phyloP scores from a whole-genome alignment of 2,329 filamentous ascomycete genomes.

The Emmonsiellopsis sp. region DNA sequence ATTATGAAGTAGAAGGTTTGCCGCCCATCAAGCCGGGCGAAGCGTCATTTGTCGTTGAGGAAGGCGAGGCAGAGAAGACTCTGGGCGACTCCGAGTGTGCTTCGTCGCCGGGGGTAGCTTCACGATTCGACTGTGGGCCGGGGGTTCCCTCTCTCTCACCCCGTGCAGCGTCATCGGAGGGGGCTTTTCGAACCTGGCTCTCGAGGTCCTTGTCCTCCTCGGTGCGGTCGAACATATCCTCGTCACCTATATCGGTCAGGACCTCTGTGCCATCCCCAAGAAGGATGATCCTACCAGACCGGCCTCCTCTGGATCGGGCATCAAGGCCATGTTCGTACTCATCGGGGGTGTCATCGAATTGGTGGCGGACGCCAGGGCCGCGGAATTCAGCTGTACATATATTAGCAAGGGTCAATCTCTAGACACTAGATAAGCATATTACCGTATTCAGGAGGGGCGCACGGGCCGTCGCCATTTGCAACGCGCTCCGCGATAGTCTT shows the following conservation, averaged over 20 bases:
- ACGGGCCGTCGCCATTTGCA: constrained; percentile 92
- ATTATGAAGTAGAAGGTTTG: not conserved
- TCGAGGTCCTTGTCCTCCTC: constrained; percentile 77
- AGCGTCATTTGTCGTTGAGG: constrained; percentile 28
- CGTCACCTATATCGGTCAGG: constrained; percentile 77
- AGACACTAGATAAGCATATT: constrained; percentile 50
- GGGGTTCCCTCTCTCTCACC: constrained; percentile 44
- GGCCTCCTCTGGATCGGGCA: constrained; percentile 54
- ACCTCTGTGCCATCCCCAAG: constrained; percentile 93
- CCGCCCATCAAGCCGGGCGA: not conserved
- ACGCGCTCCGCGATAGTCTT: constrained; percentile 89
- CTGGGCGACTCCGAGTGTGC: not conserved
- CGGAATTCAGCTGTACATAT: constrained; percentile 65
- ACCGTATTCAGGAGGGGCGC: constrained; percentile 98
- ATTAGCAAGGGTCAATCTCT: not conserved
- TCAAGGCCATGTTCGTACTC: constrained; percentile 45
- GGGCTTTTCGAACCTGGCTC: constrained; percentile 65
- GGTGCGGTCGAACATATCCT: constrained; percentile 89
- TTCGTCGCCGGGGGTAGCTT: constrained; percentile 10
- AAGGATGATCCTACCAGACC: constrained; percentile 78
- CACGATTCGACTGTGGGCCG: constrained; percentile 35
- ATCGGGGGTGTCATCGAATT: constrained; percentile 66
- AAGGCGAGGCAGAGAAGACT: constrained; percentile 27
- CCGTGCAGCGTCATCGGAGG: constrained; percentile 28
- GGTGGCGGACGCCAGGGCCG: constrained; percentile 71